These are phyloP conservation scores for Hygrophila difformis DNA, from an alignment of 257 asterid genomes.

Conservation along the genomic window DNA sequence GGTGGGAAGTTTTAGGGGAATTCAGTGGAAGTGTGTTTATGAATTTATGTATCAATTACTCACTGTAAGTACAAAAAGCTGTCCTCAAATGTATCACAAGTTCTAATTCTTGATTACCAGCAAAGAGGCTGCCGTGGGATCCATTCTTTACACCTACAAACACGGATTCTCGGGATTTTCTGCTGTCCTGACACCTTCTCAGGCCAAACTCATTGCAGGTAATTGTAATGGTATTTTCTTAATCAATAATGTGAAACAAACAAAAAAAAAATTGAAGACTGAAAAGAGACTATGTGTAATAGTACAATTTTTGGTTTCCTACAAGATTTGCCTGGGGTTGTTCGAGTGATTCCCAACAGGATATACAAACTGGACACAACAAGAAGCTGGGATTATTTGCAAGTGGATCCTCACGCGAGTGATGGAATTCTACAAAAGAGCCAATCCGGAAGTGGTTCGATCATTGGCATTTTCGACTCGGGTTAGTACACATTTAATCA, in stretches of 20 bases:
- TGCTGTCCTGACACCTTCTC: slow-evolving; percentile 24
- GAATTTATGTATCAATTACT: no score
- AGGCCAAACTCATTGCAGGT: slow-evolving; percentile 28
- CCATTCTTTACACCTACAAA: slow-evolving; percentile 31
- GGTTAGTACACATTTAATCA: slow-evolving; percentile 9
- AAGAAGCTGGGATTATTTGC: slow-evolving; percentile 34
- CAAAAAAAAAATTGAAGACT: slow-evolving; percentile 7
- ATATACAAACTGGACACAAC: slow-evolving; percentile 27
- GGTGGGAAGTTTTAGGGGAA: no score
- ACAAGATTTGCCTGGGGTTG: slow-evolving; percentile 25
- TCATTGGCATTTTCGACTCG: slow-evolving; percentile 29
- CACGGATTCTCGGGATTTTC: slow-evolving; percentile 41
- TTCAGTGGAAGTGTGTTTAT: no score
- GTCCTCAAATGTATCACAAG: no score
- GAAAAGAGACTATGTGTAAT: not conserved
- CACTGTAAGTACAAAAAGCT: no score
- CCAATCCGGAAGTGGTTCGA: slow-evolving; percentile 17
- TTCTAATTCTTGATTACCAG: no score
- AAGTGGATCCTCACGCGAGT: slow-evolving; percentile 9
- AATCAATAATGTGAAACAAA: no score
- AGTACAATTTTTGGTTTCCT: no score
- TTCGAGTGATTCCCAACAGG: slow-evolving; percentile 25
- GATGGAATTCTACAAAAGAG: slow-evolving; percentile 22
- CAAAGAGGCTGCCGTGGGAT: slow-evolving; percentile 22
- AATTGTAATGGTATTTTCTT: no score